Evolutionary conservation across 768 basidiomycete genomes (phyloP).

Genomic region (Punctularia strigosozonata): DNA sequence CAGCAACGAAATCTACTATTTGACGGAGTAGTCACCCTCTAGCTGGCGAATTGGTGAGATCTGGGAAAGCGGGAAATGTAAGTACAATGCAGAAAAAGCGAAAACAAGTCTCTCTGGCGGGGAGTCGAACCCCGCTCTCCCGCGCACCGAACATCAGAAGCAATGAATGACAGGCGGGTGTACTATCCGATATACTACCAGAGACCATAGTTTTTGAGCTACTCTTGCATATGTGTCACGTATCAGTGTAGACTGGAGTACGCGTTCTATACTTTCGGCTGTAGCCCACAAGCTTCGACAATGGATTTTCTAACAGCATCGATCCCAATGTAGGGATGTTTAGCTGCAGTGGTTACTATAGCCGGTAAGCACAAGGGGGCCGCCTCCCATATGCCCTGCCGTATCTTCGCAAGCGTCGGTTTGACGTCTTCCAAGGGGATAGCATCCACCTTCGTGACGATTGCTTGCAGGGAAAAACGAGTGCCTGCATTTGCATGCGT

Average conservation of each 20-base stretch:
- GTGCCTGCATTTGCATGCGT: slow-evolving; percentile 22
- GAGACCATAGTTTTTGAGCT: no score
- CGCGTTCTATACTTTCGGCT: no score
- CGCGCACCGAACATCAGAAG: no score
- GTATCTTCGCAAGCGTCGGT: slow-evolving; percentile 28
- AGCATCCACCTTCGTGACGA: slow-evolving; percentile 62
- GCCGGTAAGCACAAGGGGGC: slow-evolving; percentile 56
- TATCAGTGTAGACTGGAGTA: no score
- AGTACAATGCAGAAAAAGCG: no score
- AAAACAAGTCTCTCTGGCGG: slow-evolving; percentile 20
- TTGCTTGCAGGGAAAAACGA: slow-evolving; percentile 51
- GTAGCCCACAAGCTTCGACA: slow-evolving; percentile 42
- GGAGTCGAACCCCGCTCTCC: slow-evolving; percentile 23
- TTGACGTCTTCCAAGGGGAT: slow-evolving; percentile 25
- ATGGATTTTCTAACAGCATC: slow-evolving; percentile 47
- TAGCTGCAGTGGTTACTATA: slow-evolving; percentile 41
- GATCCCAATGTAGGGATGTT: slow-evolving; percentile 43
- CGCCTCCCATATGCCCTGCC: slow-evolving; percentile 36
- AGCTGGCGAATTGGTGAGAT: no score
- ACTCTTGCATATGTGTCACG: no score
- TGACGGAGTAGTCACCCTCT: no score
- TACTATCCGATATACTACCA: slow-evolving; percentile 36
- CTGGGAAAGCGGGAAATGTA: no score
- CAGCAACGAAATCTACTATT: no score
- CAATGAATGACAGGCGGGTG: slow-evolving; percentile 32